Conservation (phyloP, 495 filamentous ascomycete genomes). For the Cladorrhinum samala region DNA sequence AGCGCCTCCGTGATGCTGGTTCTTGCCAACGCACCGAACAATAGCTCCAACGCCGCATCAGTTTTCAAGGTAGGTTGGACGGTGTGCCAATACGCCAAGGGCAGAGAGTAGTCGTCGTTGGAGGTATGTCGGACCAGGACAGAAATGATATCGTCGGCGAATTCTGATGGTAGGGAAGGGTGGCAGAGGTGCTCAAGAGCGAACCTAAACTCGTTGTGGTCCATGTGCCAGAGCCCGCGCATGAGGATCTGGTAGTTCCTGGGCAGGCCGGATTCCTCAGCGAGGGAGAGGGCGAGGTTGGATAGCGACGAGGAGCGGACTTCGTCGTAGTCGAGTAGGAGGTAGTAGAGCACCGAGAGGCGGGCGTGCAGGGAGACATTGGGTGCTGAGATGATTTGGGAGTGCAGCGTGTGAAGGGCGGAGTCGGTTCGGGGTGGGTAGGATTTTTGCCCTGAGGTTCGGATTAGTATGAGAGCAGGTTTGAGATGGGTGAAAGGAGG, state of each 20-base stretch:
- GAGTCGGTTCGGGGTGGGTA: slow-evolving; percentile 65
- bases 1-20: slow-evolving; percentile 66
- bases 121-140: slow-evolving; percentile 57
- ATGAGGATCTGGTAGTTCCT: slow-evolving; percentile 68
- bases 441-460: slow-evolving; percentile 42
- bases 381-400: slow-evolving; percentile 49
- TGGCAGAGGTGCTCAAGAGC: slow-evolving; percentile 68
- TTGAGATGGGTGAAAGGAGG: background rate
- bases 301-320: slow-evolving; percentile 30
- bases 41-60: slow-evolving; percentile 50
- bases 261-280: slow-evolving; percentile 45
- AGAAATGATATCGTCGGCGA: slow-evolving; percentile 72
- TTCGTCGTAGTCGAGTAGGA: slow-evolving; percentile 66
- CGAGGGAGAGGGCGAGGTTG: slow-evolving; percentile 49
- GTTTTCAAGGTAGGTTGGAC: slow-evolving; percentile 59
- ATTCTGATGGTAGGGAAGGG: slow-evolving; percentile 69
- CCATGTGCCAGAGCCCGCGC: slow-evolving; percentile 75
- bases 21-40: slow-evolving; percentile 62
- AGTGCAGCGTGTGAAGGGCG: slow-evolving; percentile 58
- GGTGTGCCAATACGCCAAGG: slow-evolving; percentile 71
- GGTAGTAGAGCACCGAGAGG: slow-evolving; percentile 72
- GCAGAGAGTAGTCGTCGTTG: slow-evolving; percentile 55
- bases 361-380: slow-evolving; percentile 63
- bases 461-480: background rate
- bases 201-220: slow-evolving; percentile 61